A percentile compares a stretch with the other conserved stretches of the same genome.
Conservation (phyloP, 2,329 filamentous ascomycete species). For the Nannizzia gypsea region DNA sequence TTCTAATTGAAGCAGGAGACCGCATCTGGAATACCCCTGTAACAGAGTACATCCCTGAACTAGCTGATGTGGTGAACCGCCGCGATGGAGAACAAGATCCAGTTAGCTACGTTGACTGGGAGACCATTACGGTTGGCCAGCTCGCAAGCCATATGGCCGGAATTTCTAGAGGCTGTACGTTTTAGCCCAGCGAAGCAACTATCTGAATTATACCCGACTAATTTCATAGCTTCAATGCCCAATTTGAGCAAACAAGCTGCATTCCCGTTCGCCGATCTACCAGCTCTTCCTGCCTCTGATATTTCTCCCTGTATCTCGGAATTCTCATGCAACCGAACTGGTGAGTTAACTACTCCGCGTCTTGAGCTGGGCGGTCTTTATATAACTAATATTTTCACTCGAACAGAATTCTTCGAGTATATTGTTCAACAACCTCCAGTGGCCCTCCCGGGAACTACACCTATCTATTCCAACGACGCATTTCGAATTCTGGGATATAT, state of each 20-base stretch:
- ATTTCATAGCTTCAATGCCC: constrained; percentile 4
- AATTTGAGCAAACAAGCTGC: neutral
- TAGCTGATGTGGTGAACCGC: constrained; percentile 16
- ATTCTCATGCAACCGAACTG: constrained; percentile 4
- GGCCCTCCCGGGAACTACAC: constrained; percentile 25
- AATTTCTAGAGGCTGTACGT: constrained; percentile 29
- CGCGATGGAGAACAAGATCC: neutral
- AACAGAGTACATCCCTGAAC: constrained; percentile 35
- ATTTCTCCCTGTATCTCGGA: neutral
- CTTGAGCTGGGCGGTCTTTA: constrained; percentile 17
- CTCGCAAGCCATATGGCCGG: constrained; percentile 35
- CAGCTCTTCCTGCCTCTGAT: neutral
- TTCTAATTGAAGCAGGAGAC: constrained; percentile 33
- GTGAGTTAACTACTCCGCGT: constrained; percentile 2
- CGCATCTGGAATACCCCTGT: constrained; percentile 31
- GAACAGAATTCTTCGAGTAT: constrained; percentile 16
- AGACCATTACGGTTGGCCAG: constrained; percentile 10
- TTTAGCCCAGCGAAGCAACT: neutral
- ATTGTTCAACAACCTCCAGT: constrained; percentile 23
- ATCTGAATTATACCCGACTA: neutral
- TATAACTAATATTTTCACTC: neutral
- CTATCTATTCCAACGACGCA: constrained; percentile 30
- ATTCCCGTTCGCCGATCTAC: neutral
- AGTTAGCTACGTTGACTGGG: constrained; percentile 7
- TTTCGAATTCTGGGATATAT: constrained; percentile 29